Evolutionary conservation across 148 eudicot genomes (phyloP), one percentile per base, ranked within the genome.

Genomic region (Hydrangea macrophylla): DNA sequence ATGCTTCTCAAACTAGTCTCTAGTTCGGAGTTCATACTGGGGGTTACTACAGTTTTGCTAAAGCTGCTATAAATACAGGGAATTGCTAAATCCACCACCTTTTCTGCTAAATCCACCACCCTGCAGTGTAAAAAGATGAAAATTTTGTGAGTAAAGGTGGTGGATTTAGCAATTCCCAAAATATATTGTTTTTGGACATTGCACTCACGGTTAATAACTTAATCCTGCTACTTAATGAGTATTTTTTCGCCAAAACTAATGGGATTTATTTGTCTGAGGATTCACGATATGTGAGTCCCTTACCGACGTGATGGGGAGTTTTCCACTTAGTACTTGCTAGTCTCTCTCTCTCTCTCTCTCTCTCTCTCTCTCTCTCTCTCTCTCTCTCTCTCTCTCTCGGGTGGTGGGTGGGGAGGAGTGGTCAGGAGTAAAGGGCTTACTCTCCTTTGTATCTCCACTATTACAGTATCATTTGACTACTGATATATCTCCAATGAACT

Each of bases 11-110:
- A 31, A 65, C 42, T 32, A 12, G 48, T 11, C 22, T 51, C 55
- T 26, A 63, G 8, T 54, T 54, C 55, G 20, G 5, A 18, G 2
- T 65, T 53, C 45, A 23, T 53, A 35, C 22, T 25, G 18, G 23
- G 33, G 9, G 18, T 31, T 55, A 54, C 54, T 51, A 12, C 10
- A 53, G 70, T 36, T 37, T 67, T 67, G 27, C 42, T 50, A 50
- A 31, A 20, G 58, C 15, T 11, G 20, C 15, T 31, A 31, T 28
- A n/a, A n/a, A n/a, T n/a, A n/a, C n/a, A n/a, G 3, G 50, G 50
- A 42, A 42, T 10, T 42, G 50, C 18, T 42, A 42, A 11, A 11
- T 35, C 8, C 5, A 3, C 39, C 39, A 35, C 39, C 39, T n/a
- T n/a, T n/a, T n/a, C n/a, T n/a, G n/a, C n/a, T 35, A 35, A 35